phyloP scores from a whole-genome alignment of 257 asterid genomes.

The Solanum appendiculatum region DNA sequence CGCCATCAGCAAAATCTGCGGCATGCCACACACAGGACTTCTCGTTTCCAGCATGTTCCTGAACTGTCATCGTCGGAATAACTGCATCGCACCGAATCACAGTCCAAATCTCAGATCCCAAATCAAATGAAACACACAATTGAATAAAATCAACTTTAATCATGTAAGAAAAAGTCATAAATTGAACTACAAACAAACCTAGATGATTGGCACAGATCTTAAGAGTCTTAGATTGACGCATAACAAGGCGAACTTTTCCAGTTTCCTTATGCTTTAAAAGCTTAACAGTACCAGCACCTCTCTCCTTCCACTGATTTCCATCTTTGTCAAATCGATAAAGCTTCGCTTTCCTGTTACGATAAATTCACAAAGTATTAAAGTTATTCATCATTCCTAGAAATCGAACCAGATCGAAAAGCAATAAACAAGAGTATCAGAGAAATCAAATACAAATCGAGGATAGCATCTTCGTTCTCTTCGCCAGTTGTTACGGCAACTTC shows the following conservation, averaged over 20 bases:
- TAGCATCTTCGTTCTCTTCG: slow-evolving; percentile 44
- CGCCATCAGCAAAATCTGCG: slow-evolving; percentile 41
- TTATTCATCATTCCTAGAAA: not conserved
- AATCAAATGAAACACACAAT: not conserved
- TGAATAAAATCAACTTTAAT: not conserved
- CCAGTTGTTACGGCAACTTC: slow-evolving; percentile 54
- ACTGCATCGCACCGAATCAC: slow-evolving; percentile 8
- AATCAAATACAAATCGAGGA: slow-evolving; percentile 37
- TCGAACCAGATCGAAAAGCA: slow-evolving; percentile 1
- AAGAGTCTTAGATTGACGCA: slow-evolving; percentile 45
- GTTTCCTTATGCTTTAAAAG: slow-evolving; percentile 30
- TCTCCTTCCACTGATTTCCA: slow-evolving; percentile 47
- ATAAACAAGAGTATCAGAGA: not conserved
- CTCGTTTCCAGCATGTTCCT: slow-evolving; percentile 41
- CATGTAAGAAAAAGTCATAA: not conserved
- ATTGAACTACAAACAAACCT: slow-evolving; percentile 8
- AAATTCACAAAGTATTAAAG: not conserved
- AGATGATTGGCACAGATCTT: slow-evolving; percentile 53
- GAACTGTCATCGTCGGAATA: slow-evolving; percentile 27
- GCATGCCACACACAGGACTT: slow-evolving; percentile 53
- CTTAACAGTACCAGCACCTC: slow-evolving; percentile 44
- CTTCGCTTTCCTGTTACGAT: slow-evolving; percentile 23
- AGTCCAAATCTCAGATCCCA: not conserved
- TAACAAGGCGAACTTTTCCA: slow-evolving; percentile 40
- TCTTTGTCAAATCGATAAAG: slow-evolving; percentile 43